Base-by-base conservation (phyloP, 495 filamentous ascomycete genomes). In the Beverwykella pulmonaria region DNA sequence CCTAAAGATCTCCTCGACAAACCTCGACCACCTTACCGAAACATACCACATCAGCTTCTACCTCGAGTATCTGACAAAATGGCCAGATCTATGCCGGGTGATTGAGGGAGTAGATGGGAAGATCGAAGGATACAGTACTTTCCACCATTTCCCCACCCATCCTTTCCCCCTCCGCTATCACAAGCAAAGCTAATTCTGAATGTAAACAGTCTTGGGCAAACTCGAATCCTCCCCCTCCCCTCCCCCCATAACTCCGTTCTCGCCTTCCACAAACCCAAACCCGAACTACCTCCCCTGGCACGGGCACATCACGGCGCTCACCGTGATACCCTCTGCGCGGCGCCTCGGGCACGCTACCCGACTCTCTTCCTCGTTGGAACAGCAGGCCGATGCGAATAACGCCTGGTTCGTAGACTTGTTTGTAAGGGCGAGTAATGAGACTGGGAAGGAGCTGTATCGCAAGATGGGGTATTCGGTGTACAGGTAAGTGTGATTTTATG, bases 371-470 rank as follows among this genome's bases (percentile, higher is more conserved):
- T 85, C 88, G 50, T 84, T 98, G 44, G 92, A 97, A 77, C 82
- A 80, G 17, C 86, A 83, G 1, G 91, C 91, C 2, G 91, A 96
- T 66, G 86, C 86, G 44, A 86, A 89, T 66, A 77, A 93, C 50
- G 90, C 92, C 34, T 97, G 92, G 90, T 98, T 98, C 73, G 90
- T 98, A 34, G 94, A 98, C 75, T 77, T 98, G 22, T 98, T 94
- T 73, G 94, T 98, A 14, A 82, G 94, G 26, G 88, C 88, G 58
- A 91, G 90, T 59, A 98, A 98, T 74, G 81, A 88, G 75, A 87
- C 91, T 54, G 94, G 93, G 7, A 88, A 95, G 59, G 82, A 82
- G 53, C 88, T 98, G 79, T 98, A 98, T 74, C 87, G 88, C 74
- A 87, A 87, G 55, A 89, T 98, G 86, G 94, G 94, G 26, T 89